Conservation (phyloP, 176 grass and related monocot genomes). For the Oryza brachyantha region DNA sequence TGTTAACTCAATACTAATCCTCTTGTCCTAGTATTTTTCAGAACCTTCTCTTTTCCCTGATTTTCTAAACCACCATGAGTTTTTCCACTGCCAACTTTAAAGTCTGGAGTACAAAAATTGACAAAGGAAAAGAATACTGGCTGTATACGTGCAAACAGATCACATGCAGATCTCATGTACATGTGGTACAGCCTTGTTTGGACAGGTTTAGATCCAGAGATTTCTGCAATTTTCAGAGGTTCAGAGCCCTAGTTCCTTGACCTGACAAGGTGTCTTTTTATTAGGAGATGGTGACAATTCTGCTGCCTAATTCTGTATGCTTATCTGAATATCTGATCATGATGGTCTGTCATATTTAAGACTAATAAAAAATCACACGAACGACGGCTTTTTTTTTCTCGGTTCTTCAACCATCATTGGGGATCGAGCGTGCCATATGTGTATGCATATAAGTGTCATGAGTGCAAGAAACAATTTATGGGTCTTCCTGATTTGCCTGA, state of each 20-base stretch:
- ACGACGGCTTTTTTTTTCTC: no score
- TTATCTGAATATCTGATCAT: neutral
- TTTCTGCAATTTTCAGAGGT: neutral
- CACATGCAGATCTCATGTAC: neutral
- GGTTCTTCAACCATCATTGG: conserved; percentile 16
- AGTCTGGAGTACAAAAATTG: neutral
- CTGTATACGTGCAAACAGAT: neutral
- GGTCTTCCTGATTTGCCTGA: conserved; percentile 21
- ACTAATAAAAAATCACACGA: neutral
- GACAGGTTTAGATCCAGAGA: neutral
- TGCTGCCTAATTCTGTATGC: conserved; percentile 4
- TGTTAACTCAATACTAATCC: no score
- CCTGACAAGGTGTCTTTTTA: neutral
- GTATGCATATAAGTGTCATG: neutral
- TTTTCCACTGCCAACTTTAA: neutral
- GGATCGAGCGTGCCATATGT: neutral
- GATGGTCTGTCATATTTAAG: neutral
- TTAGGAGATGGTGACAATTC: conserved; percentile 1
- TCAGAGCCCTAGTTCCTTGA: neutral
- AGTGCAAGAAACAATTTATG: conserved; percentile 11
- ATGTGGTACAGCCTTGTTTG: neutral
- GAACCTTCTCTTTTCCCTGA: neutral
- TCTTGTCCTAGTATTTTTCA: neutral
- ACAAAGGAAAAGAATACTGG: neutral
- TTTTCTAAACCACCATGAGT: neutral